phyloP scores from a whole-genome alignment of 2,329 filamentous ascomycete genomes.

The Herpotrichia juniperi region DNA sequence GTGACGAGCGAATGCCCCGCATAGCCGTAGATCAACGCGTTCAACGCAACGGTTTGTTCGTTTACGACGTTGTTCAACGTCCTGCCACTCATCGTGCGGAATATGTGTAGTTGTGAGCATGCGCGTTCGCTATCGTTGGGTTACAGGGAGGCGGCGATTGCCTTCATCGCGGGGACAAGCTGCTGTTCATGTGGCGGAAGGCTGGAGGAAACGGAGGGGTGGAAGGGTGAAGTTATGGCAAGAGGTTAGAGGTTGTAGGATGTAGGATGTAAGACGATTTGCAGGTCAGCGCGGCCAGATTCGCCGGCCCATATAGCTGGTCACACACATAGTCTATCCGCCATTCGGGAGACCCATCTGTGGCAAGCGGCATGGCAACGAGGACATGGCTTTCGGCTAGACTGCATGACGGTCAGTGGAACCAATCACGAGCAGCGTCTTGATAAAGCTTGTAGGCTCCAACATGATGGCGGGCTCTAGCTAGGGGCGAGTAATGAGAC shows the following conservation, averaged over 20 bases:
- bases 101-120: conserved; percentile 10
- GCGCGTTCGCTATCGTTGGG: conserved; percentile 18
- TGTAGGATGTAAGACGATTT: conserved; percentile 32
- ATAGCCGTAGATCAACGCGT: conserved; percentile 58
- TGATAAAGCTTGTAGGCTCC: conserved; percentile 25
- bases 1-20: conserved; percentile 58
- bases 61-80: conserved; percentile 50
- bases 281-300: conserved; percentile 40
- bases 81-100: conserved; percentile 41
- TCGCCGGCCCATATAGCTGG: conserved; percentile 32
- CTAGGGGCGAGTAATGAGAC: conserved; percentile 10
- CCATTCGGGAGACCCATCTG: conserved; percentile 24
- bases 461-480: conserved; percentile 22
- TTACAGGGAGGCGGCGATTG: background rate
- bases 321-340: conserved; percentile 27
- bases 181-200: conserved; percentile 31
- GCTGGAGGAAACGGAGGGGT: conserved; percentile 12
- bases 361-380: conserved; percentile 43
- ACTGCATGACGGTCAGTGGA: conserved; percentile 16
- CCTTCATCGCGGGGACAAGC: conserved; percentile 17
- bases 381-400: conserved; percentile 36
- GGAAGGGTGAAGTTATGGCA: conserved; percentile 14
- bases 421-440: conserved; percentile 33
- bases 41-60: conserved; percentile 52
- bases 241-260: conserved; percentile 10